Evolutionary conservation across 345 rosid species (phyloP).

Genomic region (Iberis pinnata): DNA sequence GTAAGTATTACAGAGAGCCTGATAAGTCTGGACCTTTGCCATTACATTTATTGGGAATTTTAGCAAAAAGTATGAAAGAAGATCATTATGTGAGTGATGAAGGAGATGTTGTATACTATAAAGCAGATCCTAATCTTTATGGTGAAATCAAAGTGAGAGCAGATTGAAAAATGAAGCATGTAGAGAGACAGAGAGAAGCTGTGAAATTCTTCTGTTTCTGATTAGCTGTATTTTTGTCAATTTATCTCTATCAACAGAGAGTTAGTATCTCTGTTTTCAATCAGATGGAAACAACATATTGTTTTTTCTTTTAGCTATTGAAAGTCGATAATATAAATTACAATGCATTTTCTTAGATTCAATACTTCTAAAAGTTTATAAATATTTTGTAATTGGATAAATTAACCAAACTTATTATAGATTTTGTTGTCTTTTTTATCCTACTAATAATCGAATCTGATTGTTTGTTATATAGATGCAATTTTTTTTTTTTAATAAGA

Average conservation of each 20-base stretch:
- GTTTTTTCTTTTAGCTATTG: conserved; percentile 22
- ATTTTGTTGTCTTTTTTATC: too few species aligned
- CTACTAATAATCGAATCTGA: too few species aligned
- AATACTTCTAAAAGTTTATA: conserved; percentile 7
- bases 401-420: too few species aligned
- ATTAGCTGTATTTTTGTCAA: conserved; percentile 21
- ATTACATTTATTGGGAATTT: conserved; percentile 42
- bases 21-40: conserved; percentile 67
- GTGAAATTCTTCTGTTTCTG: conserved; percentile 9
- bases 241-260: conserved; percentile 19
- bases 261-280: conserved; percentile 16
- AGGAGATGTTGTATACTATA: conserved; percentile 69
- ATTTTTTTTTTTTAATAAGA: too few species aligned
- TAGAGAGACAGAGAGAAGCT: conserved; percentile 15
- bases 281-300: conserved; percentile 17
- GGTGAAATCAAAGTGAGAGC: conserved; percentile 25
- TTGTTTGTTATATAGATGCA: too few species aligned
- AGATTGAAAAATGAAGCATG: conserved; percentile 29
- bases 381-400: conserved; percentile 13
- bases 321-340: conserved; percentile 1
- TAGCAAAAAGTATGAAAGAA: conserved; percentile 49
- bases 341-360: conserved; percentile 8
- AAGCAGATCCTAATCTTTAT: conserved; percentile 42
- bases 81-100: conserved; percentile 70
- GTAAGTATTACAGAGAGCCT: conserved; percentile 77